phyloP scores from a whole-genome alignment of 768 basidiomycete species.

The Atractiella rhizophila region DNA sequence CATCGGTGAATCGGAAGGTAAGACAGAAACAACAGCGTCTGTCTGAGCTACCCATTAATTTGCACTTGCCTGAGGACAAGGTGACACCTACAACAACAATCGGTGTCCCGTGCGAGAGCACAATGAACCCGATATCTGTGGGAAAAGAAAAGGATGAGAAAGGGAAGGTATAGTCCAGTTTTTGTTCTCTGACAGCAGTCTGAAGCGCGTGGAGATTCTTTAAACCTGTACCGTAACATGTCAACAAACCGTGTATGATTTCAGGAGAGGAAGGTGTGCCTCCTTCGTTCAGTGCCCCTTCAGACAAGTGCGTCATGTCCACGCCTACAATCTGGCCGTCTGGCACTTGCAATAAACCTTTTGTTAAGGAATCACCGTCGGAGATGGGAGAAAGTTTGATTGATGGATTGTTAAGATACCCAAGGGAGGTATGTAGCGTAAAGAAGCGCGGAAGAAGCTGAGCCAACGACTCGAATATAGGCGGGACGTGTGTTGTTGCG shows the following conservation, averaged over 20 bases:
- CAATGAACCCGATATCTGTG: conserved; percentile 15
- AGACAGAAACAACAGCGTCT: conserved; percentile 8
- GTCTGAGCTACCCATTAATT: neutral
- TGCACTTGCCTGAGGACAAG: neutral
- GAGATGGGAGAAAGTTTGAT: conserved; percentile 8
- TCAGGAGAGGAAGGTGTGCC: conserved; percentile 4
- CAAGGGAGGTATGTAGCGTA: conserved; percentile 13
- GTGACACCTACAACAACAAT: conserved; percentile 13
- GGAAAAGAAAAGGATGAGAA: conserved; percentile 18
- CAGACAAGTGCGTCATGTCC: conserved; percentile 13
- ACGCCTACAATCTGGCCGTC: conserved; percentile 12
- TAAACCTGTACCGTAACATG: conserved; percentile 8
- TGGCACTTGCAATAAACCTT: conserved; percentile 15
- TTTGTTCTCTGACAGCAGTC: conserved; percentile 15
- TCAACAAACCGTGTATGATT: neutral
- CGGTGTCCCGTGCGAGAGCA: conserved; percentile 16
- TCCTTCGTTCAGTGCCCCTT: conserved; percentile 17
- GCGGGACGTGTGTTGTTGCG: neutral
- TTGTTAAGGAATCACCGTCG: conserved; percentile 15
- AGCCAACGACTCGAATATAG: neutral
- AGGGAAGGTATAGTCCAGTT: conserved; percentile 18
- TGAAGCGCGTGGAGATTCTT: conserved; percentile 16
- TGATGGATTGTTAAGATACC: conserved; percentile 11
- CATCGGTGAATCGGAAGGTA: conserved; percentile 12
- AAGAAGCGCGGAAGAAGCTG: conserved; percentile 11